Evolutionary conservation across 225 moss, liverwort and hornwort species (phyloP).

Genomic region (Antitrichia curtipendula): DNA sequence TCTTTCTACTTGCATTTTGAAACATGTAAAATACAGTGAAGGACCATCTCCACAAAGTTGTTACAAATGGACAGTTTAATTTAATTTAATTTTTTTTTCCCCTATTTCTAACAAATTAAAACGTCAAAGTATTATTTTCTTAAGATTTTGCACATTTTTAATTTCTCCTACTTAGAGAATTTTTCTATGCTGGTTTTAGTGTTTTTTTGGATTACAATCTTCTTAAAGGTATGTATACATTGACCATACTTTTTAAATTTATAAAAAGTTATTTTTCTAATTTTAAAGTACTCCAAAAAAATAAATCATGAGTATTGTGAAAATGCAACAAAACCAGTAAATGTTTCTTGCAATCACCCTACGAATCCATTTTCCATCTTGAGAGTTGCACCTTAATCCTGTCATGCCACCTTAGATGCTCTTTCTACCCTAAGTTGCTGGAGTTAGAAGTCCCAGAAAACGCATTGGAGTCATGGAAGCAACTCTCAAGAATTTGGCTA

Average conservation of each 20-base stretch:
- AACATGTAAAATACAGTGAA: background rate
- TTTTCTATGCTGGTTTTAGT: background rate
- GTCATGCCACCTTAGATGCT: too few species aligned
- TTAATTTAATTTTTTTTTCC: background rate
- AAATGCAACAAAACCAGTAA: background rate
- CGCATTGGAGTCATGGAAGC: too few species aligned
- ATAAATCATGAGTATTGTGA: too few species aligned
- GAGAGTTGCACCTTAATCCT: background rate
- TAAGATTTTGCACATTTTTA: background rate
- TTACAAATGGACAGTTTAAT: background rate
- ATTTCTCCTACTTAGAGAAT: background rate
- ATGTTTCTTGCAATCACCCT: background rate
- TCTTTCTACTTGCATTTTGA: background rate
- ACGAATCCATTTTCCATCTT: background rate
- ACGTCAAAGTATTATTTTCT: rapidly evolving
- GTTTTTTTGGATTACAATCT: background rate
- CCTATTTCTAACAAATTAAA: background rate
- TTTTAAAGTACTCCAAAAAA: background rate
- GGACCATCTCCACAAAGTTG: background rate
- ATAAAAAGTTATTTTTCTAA: too few species aligned
- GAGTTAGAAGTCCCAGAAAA: too few species aligned
- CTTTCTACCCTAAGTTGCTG: too few species aligned
- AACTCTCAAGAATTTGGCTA: background rate
- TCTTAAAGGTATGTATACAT: background rate
- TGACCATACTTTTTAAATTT: too few species aligned